Base-by-base conservation (phyloP, 2,329 filamentous ascomycete species). In the Plectosphaerella cucumerina region DNA sequence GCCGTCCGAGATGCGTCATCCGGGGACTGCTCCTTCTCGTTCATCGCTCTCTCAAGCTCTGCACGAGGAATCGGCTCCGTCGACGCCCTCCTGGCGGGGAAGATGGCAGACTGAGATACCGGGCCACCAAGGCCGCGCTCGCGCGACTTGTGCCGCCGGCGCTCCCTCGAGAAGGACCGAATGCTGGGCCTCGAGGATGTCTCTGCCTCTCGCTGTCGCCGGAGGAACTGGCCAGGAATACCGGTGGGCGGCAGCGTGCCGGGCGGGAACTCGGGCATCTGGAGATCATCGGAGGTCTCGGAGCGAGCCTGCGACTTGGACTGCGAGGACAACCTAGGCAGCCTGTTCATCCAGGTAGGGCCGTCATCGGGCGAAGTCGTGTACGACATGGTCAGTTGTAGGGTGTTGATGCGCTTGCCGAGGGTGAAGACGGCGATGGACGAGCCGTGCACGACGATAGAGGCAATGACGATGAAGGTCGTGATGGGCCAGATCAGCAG, bases 341-440 rank as follows among this genome's bases (percentile, higher is more conserved):
- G 75, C 49, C 94, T 82, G 59, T 95, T 94, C 89, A 97, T 96
- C 94, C 94, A 99, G 2, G 85, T 85, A 3, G 91, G 89, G 0
- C 91, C 90, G 34, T 96, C 90, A 50, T 96, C 93, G 47, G 88
- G 89, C 17, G 86, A 91, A 54, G 87, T 84, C 0, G 94, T 99
- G 72, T 97, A 99, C 0, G 94, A 97, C 82, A 99, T 89, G 50
- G 94, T 97, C 54, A 99, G 78, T 1, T 90, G 92, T 58, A 99
- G 73, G 0, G 94, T 97, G 72, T 97, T 97, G 80, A 99, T 99
- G 54, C 89, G 92, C 70, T 97, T 99, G 61, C 94, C 94, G 2
- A 99, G 82, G 0, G 94, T 97, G 62, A 99, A 99, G 9, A 99
- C 94, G 5, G 94, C 94, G 60, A 99, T 88, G 0, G 94, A 97